A percentile compares a stretch with the other conserved stretches of the same genome.
These are phyloP conservation scores for Cyclospora cayetanensis DNA, from an alignment of 169 alveolate species.

Conservation along the genomic window DNA sequence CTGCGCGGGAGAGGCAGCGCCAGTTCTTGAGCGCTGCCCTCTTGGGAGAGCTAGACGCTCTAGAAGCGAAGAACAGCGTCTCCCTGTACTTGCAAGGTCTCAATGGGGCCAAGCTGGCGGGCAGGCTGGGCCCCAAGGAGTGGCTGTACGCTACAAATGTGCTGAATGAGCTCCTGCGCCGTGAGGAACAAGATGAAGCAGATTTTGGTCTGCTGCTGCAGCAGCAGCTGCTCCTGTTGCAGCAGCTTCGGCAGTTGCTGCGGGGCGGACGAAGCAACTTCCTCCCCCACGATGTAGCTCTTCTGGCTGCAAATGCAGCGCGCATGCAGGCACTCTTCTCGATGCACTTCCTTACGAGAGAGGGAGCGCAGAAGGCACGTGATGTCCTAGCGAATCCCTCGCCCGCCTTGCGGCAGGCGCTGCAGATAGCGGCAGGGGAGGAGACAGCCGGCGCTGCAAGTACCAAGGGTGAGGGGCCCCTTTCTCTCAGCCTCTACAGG, in stretches of 20 bases:
- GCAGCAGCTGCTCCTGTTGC: conserved; percentile 40
- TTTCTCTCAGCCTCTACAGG: neutral
- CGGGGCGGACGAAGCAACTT: neutral
- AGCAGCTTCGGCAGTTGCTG: conserved; percentile 27
- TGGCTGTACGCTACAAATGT: neutral
- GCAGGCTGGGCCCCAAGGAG: neutral
- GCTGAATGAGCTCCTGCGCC: neutral
- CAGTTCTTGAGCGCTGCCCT: neutral
- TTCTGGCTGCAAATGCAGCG: neutral
- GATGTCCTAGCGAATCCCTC: neutral
- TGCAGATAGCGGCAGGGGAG: neutral
- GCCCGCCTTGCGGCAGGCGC: neutral
- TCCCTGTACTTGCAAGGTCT: neutral
- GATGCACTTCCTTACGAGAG: neutral
- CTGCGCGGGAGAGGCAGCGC: neutral
- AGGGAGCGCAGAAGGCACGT: neutral
- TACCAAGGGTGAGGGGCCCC: neutral
- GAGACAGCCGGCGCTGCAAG: neutral
- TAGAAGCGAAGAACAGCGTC: neutral
- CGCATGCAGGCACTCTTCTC: neutral
- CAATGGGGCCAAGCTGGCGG: neutral
- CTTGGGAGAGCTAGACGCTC: neutral
- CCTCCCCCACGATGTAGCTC: neutral
- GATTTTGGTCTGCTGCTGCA: neutral
- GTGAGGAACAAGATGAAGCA: neutral